Base-by-base conservation (phyloP, 495 filamentous ascomycete genomes). In the Penicillium cosmopolitanum region DNA sequence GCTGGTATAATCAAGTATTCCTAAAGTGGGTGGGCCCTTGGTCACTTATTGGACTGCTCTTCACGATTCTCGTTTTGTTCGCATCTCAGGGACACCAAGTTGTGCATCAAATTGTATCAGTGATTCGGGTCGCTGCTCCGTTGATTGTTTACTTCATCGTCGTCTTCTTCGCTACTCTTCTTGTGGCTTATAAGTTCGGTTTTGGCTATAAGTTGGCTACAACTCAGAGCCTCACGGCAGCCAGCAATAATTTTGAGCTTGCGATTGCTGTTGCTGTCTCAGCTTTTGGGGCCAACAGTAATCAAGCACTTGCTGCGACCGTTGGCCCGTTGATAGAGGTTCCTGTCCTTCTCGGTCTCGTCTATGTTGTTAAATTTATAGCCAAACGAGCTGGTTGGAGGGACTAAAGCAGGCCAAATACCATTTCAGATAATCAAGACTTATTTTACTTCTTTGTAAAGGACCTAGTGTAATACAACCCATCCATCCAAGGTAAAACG, bases 231-330 rank as follows among this genome's bases (percentile, higher is more conserved):
- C 95, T 97, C 63, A 97, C 93, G 1, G 93, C 93, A 5, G 94
- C 93, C 4, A 96, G 92, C 69, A 97, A 97, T 62, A 97, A 96
- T 66, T 96, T 97, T 66, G 93, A 96, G 78, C 72, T 96, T 21
- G 93, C 93, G 1, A 96, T 97, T 73, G 93, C 93, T 2, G 93
- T 97, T 3, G 92, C 91, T 2, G 86, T 96, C 3, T 90, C 92
- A 3, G 86, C 88, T 1, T 96, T 88, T 75, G 93, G 93, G 0
- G 81, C 89, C 1, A 75, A 86, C 25, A 91, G 88, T 65, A 87
- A 93, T 43, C 90, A 96, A 70, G 93, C 93, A 0, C 75, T 96
- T 31, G 93, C 93, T 18, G 80, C 89, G 11, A 96, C 93, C 1
- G 92, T 96, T 0, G 93, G 93, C 3, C 93, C 93, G 12, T 69